phyloP scores from a whole-genome alignment of 1,284 basidiomycete genomes.

The Boletus sp. region DNA sequence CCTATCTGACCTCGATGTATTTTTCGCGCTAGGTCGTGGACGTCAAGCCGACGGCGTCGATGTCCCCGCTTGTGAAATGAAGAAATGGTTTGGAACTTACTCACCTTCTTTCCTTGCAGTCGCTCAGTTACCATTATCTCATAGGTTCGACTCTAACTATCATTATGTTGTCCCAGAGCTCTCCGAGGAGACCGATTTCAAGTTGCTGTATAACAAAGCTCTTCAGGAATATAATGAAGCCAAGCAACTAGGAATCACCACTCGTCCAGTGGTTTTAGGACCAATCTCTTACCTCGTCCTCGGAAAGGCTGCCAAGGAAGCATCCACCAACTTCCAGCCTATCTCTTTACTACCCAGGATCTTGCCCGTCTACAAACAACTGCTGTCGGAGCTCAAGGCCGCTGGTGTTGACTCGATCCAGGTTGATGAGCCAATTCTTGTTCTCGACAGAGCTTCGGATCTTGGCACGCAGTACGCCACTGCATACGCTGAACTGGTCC shows the following conservation, averaged over 20 bases:
- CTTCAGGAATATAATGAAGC: slow-evolving; percentile 96
- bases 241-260: slow-evolving; percentile 83
- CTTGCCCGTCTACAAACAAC: slow-evolving; percentile 88
- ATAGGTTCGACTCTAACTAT: slow-evolving; percentile 99
- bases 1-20: slow-evolving; percentile 89
- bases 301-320: slow-evolving; percentile 88
- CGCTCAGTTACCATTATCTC: slow-evolving; percentile 14
- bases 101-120: slow-evolving; percentile 5
- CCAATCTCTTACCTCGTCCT: slow-evolving; percentile 95
- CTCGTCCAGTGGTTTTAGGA: slow-evolving; percentile 95
- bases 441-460: slow-evolving; percentile 81
- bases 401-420: slow-evolving; percentile 95
- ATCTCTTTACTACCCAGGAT: slow-evolving; percentile 89
- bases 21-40: slow-evolving; percentile 99
- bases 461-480: slow-evolving; percentile 80
- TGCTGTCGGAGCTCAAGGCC: slow-evolving; percentile 87
- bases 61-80: slow-evolving; percentile 98
- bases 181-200: slow-evolving; percentile 89
- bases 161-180: slow-evolving; percentile 99
- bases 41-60: slow-evolving; percentile 94
- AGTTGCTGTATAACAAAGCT: slow-evolving; percentile 93
- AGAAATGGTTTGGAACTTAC: slow-evolving; percentile 77
- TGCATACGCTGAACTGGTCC: slow-evolving; percentile 80
- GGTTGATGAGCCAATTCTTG: slow-evolving; percentile 96
- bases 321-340: slow-evolving; percentile 83